Percentiles rank a stretch among this genome's conserved stretches.
phyloP scores from a whole-genome alignment of 495 filamentous ascomycete species.

The Penicillium diatomitis region DNA sequence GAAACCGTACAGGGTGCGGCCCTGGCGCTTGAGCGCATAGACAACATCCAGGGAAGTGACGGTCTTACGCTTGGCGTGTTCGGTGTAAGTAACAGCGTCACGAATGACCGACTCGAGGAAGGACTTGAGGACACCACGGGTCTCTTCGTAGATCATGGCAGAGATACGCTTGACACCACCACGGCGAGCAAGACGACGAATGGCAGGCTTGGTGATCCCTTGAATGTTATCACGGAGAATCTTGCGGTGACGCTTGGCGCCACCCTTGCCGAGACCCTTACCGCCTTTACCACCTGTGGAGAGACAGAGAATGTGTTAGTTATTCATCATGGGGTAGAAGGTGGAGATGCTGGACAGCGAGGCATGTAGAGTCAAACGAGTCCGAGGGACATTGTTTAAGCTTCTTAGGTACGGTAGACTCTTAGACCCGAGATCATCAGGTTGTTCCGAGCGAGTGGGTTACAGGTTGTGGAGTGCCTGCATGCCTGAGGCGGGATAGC shows the following conservation, averaged over 20 bases:
- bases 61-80: constrained; percentile 97
- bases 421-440: background rate
- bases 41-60: constrained; percentile 93
- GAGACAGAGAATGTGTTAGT: background rate
- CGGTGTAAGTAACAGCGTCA: constrained; percentile 96
- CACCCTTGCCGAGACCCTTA: constrained; percentile 78
- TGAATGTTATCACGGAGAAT: constrained; percentile 99
- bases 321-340: constrained; percentile 1
- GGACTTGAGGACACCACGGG: constrained; percentile 56
- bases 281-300: constrained; percentile 80
- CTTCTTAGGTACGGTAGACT: no score
- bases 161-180: constrained; percentile 59
- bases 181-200: constrained; percentile 57
- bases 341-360: no score
- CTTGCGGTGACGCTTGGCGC: constrained; percentile 98
- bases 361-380: background rate
- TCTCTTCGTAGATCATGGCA: constrained; percentile 64
- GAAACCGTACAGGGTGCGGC: constrained; percentile 96
- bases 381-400: constrained; percentile 2
- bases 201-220: constrained; percentile 65
- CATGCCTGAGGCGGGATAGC: constrained; percentile 5
- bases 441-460: constrained; percentile 4
- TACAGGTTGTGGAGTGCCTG: constrained; percentile 3
- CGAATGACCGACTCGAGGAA: constrained; percentile 65
- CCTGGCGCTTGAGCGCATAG: constrained; percentile 91